A percentile compares a stretch with the other conserved stretches of the same genome.
Conservation (phyloP, 1,284 basidiomycete genomes). For the Megacollybia platyphylla region DNA sequence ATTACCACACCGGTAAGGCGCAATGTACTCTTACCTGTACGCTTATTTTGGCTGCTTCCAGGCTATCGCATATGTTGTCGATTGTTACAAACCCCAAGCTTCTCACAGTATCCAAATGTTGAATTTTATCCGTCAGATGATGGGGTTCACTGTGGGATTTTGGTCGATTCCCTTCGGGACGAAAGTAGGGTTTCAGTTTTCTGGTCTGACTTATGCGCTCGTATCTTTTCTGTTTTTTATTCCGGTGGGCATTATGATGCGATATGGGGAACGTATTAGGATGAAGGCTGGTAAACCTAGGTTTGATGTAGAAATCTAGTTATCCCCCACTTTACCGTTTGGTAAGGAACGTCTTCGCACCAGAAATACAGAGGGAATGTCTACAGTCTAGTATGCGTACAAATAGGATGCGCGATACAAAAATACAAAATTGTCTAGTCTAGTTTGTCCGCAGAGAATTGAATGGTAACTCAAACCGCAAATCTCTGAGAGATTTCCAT, state of each 20-base stretch:
- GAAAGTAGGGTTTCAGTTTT: constrained; percentile 9
- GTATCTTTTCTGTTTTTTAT: constrained; percentile 9
- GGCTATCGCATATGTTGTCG: constrained; percentile 4
- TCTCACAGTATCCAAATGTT: constrained; percentile 9
- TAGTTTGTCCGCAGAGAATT: too few relatives aligned
- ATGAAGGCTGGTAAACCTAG: constrained; percentile 7
- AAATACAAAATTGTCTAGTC: too few relatives aligned
- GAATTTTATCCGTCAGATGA: constrained; percentile 10
- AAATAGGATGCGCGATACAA: too few relatives aligned
- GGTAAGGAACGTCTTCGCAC: too few relatives aligned
- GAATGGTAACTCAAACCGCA: constrained; percentile 5
- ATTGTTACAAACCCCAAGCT: constrained; percentile 10
- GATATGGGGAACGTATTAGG: constrained; percentile 8
- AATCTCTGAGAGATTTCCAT: constrained; percentile 17
- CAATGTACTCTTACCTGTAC: too few relatives aligned
- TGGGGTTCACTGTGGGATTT: constrained; percentile 10
- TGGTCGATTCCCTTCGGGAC: constrained; percentile 9
- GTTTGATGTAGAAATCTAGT: constrained; percentile 4
- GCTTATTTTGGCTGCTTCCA: not conserved
- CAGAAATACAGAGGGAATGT: too few relatives aligned
- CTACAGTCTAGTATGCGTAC: too few relatives aligned
- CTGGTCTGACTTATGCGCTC: constrained; percentile 8
- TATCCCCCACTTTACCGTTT: too few relatives aligned
- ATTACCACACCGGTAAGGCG: too few relatives aligned
- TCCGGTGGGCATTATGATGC: constrained; percentile 1